Conservation (phyloP, 257 asterid species). For the Rhazya stricta region DNA sequence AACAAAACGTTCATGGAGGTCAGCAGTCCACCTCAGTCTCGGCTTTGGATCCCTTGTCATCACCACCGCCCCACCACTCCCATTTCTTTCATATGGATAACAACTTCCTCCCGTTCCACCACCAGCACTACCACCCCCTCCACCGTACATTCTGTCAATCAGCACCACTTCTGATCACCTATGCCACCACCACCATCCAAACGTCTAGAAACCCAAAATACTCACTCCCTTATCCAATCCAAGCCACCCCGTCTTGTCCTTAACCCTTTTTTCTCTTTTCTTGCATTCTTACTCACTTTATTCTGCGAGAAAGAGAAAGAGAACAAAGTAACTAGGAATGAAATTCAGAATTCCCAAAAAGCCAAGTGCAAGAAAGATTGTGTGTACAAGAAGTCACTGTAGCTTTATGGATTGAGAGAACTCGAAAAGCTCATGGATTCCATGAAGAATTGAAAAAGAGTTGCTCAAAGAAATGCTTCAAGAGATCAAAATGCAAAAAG, state of each 20-base stretch:
- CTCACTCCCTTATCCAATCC: neutral
- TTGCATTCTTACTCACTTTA: slow-evolving; percentile 6
- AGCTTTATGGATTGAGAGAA: slow-evolving; percentile 2
- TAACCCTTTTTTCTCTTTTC: neutral
- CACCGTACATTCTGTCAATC: slow-evolving; percentile 26
- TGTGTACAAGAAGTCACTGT: slow-evolving; percentile 19
- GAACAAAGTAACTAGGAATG: slow-evolving; percentile 20
- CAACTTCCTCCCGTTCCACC: slow-evolving; percentile 18
- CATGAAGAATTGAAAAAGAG: neutral
- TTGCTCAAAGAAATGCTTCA: neutral
- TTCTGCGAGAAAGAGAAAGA: slow-evolving; percentile 9
- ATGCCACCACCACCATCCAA: slow-evolving; percentile 14
- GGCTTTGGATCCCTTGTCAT: slow-evolving; percentile 47
- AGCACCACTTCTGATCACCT: slow-evolving; percentile 8
- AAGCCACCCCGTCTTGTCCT: slow-evolving; percentile 2
- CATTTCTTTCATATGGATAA: slow-evolving; percentile 21
- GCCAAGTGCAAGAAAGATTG: slow-evolving; percentile 7
- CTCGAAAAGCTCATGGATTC: slow-evolving; percentile 1
- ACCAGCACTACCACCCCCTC: slow-evolving; percentile 9
- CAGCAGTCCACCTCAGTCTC: slow-evolving; percentile 45
- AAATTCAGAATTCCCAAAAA: slow-evolving; percentile 10
- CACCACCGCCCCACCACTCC: slow-evolving; percentile 28
- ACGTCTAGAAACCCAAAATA: neutral
- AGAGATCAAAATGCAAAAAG: slow-evolving; percentile 15
- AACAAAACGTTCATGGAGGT: slow-evolving; percentile 44